These are phyloP conservation scores for Elsinoe necatrix DNA, from an alignment of 2,329 filamentous ascomycete species.

Conservation along the genomic window DNA sequence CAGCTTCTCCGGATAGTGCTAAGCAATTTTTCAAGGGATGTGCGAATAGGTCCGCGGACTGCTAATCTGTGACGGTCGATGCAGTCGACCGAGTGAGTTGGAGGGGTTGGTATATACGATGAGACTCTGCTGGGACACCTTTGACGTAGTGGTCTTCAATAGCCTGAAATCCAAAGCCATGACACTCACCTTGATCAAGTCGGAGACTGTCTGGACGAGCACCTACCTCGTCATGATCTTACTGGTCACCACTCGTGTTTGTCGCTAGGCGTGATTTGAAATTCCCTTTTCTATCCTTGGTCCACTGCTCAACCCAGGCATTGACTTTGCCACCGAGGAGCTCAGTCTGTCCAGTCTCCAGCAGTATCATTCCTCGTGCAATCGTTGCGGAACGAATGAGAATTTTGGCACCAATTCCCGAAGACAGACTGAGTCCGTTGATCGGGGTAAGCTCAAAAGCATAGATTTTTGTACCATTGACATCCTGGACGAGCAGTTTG, in stretches of 20 bases:
- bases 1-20: no score
- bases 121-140: no score
- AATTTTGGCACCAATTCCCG: conserved; percentile 73
- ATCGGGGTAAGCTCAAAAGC: conserved; percentile 64
- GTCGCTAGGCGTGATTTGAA: conserved; percentile 45
- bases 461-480: conserved; percentile 57
- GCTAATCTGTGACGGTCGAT: no score
- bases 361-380: conserved; percentile 66
- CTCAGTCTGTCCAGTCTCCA: conserved; percentile 60
- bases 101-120: no score
- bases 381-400: conserved; percentile 60
- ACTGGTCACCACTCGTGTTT: neutral
- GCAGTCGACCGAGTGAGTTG: no score
- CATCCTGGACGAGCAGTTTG: conserved; percentile 75
- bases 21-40: no score
- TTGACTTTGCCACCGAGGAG: conserved; percentile 86
- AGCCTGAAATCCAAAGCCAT: no score
- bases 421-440: conserved; percentile 53
- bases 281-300: conserved; percentile 58
- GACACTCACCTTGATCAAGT: neutral
- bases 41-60: no score
- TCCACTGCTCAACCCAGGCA: conserved; percentile 68
- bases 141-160: neutral
- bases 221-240: neutral
- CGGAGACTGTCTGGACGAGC: neutral